A percentile compares a stretch with the other conserved stretches of the same genome.
phyloP scores from a whole-genome alignment of 805 yeast species.

The Ascoidea rubescens region DNA sequence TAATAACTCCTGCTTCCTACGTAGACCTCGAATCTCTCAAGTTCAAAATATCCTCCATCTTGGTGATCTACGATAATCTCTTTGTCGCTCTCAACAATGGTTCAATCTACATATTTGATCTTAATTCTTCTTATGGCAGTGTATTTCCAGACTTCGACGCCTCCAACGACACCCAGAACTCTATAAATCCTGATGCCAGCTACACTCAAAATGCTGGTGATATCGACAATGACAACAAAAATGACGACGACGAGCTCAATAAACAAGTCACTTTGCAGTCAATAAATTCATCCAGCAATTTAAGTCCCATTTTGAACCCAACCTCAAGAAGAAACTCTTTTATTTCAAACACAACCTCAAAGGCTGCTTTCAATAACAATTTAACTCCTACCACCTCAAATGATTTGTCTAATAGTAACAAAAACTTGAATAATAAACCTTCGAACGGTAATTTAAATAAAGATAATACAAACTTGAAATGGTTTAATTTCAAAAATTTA shows the following conservation, averaged over 20 bases:
- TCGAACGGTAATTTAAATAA: background rate
- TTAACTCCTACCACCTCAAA: too few species aligned
- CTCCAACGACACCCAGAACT: background rate
- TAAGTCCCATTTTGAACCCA: too few species aligned
- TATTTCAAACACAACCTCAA: background rate
- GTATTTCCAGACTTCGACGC: background rate
- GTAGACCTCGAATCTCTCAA: background rate
- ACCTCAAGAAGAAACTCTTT: too few species aligned
- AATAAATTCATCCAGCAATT: background rate
- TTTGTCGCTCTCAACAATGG: background rate
- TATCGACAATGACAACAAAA: background rate
- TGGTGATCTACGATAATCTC: background rate
- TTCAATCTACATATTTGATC: background rate
- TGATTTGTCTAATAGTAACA: too few species aligned
- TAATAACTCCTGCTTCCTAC: background rate
- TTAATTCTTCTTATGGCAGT: background rate
- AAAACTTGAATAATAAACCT: background rate
- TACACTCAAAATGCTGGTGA: background rate
- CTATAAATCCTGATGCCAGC: too few species aligned
- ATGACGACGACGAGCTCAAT: background rate
- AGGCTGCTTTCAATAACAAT: too few species aligned
- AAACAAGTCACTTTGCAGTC: background rate
- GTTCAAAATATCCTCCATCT: background rate
- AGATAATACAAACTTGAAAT: too few species aligned
- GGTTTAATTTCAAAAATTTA: background rate